These are phyloP conservation scores for Ceratocystis variospora DNA, from an alignment of 2,329 filamentous ascomycete species.

Conservation along the genomic window DNA sequence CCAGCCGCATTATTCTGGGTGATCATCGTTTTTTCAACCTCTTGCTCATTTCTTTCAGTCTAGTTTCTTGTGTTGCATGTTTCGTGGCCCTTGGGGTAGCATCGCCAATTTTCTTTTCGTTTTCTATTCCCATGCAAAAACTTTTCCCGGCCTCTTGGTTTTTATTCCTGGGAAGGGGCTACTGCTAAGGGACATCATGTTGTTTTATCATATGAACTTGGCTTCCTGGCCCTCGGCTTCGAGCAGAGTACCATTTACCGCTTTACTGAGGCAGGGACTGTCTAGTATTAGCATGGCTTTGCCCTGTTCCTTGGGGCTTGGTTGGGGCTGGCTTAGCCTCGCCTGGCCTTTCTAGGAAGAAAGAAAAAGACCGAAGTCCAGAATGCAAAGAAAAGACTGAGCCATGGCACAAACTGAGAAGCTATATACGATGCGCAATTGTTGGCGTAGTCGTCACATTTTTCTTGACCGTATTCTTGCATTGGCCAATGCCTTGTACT, in stretches of 20 bases:
- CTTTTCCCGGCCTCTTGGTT: not conserved
- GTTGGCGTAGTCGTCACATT: not conserved
- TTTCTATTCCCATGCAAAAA: not conserved
- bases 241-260: not conserved
- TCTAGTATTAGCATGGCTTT: not conserved
- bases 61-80: not conserved
- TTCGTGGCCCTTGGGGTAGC: not conserved
- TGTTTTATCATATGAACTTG: not conserved
- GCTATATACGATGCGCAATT: not conserved
- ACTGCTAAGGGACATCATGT: not conserved
- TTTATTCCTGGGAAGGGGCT: not conserved
- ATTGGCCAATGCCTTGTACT: not conserved
- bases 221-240: not conserved
- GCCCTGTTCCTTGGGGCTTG: not conserved
- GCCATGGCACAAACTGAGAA: not conserved
- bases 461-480: not conserved
- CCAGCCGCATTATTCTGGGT: not conserved
- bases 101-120: not conserved
- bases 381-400: not conserved
- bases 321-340: not conserved
- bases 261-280: not conserved
- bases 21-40: conserved; percentile 3
- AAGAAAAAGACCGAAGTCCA: not conserved
- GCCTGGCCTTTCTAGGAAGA: not conserved
- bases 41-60: not conserved